Conservation (phyloP, 352 stramenopile species). For the Pythium folliculosum region DNA sequence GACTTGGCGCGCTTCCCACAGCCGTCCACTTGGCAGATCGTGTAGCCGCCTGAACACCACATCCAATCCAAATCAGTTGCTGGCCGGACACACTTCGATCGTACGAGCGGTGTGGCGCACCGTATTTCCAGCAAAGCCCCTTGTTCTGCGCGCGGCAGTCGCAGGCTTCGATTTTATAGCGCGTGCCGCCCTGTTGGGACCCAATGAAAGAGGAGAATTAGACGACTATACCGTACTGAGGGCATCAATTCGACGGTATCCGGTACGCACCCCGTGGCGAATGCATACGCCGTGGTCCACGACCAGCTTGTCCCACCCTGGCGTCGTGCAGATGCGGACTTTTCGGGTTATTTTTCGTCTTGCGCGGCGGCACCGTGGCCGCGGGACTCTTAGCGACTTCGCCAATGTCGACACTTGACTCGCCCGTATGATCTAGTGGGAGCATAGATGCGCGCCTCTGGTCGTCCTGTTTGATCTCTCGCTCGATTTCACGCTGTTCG, state of each 20-base stretch:
- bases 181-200: constrained; percentile 39
- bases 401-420: too few species aligned
- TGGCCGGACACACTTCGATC: background rate
- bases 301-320: constrained; percentile 60
- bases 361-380: background rate
- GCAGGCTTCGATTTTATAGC: constrained; percentile 50
- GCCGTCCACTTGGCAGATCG: constrained; percentile 37
- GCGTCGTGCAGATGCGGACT: constrained; percentile 44
- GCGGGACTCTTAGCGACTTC: background rate
- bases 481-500: too few species aligned
- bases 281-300: constrained; percentile 48
- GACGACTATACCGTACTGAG: background rate
- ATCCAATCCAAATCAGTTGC: background rate
- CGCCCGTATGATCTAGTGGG: too few species aligned
- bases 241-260: background rate
- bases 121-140: constrained; percentile 58
- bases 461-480: too few species aligned
- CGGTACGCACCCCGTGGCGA: constrained; percentile 21
- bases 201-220: constrained; percentile 1
- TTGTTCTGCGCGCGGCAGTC: constrained; percentile 56
- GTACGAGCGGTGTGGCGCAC: background rate
- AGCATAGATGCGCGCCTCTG: too few species aligned
- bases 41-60: constrained; percentile 28
- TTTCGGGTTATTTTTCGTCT: constrained; percentile 41
- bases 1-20: constrained; percentile 30